Evolutionary conservation across 1,284 basidiomycete species (phyloP).

Genomic region (Hortiboletus rubellus): DNA sequence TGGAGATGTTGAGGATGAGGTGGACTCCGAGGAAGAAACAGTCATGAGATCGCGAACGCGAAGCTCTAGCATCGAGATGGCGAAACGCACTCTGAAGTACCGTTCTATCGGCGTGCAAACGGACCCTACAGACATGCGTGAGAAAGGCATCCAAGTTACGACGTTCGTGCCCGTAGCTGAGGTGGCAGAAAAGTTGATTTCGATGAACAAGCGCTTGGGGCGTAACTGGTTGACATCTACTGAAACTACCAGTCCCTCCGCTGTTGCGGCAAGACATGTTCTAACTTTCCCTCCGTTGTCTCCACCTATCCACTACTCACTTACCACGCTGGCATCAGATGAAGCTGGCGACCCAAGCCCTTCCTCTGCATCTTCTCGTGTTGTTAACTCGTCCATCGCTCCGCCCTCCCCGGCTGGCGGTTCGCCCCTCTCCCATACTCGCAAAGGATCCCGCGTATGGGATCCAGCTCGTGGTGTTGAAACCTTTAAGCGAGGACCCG

Average conservation of each 20-base stretch:
- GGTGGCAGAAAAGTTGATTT: slow-evolving; percentile 14
- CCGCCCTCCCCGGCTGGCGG: slow-evolving; percentile 47
- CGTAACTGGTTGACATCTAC: slow-evolving; percentile 40
- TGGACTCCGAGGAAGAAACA: slow-evolving; percentile 52
- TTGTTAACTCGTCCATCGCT: slow-evolving; percentile 51
- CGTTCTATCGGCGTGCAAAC: slow-evolving; percentile 37
- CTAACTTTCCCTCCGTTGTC: slow-evolving; percentile 14
- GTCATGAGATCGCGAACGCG: slow-evolving; percentile 24
- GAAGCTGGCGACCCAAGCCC: not conserved
- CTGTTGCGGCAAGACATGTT: slow-evolving; percentile 29
- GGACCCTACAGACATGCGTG: slow-evolving; percentile 22
- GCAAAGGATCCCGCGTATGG: slow-evolving; percentile 59
- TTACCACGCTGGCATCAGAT: not conserved
- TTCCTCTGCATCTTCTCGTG: slow-evolving; percentile 9
- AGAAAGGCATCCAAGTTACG: slow-evolving; percentile 28
- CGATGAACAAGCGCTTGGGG: slow-evolving; percentile 26
- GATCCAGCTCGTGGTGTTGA: slow-evolving; percentile 80
- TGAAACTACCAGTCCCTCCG: slow-evolving; percentile 25
- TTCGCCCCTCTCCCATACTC: slow-evolving; percentile 25
- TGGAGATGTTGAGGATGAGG: slow-evolving; percentile 81
- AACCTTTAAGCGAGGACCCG: slow-evolving; percentile 77
- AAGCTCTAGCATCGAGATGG: slow-evolving; percentile 13
- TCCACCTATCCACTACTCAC: not conserved
- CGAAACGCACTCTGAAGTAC: slow-evolving; percentile 15
- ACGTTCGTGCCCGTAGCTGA: slow-evolving; percentile 17